Base-by-base conservation (phyloP, 2,329 filamentous ascomycete species). In the Zasmidium angulare region DNA sequence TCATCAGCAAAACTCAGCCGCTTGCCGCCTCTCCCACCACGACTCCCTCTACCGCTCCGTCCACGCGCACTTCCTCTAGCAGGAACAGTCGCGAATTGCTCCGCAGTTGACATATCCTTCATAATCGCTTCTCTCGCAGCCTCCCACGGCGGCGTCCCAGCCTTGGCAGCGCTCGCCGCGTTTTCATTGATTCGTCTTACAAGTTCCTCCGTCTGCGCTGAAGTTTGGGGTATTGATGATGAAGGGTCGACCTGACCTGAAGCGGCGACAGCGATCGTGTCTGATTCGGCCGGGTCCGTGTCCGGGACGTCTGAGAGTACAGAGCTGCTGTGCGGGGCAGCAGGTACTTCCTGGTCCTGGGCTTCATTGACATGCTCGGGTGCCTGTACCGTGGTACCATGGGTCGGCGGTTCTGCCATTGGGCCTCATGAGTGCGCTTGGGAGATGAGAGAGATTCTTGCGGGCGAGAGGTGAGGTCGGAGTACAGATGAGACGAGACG, bases 111-210 rank as follows among this genome's bases (percentile, higher is more conserved):
- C 70, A 79, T 79, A 58, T 68, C 76, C 64, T 77, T 75, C 60
- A 80, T 68, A 14, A 81, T 74, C 60, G 78, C 75, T 59, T 78
- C 76, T 53, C 76, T 74, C 61, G 79, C 79, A 17, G 78, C 77
- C 63, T 80, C 77, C 65, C 76, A 79, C 20, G 73, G 77, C 23
- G 76, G 73, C 19, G 73, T 74, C 2, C 74, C 73, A 10, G 62
- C 53, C 54, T 61, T 61, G 26, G 71, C 70, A 29, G 70, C 66
- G 64, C 70, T 68, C 19, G 72, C 71, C 40, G 68, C 66, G 59
- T 72, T 75, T 24, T 73, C 73, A 53, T 73, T 71, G 52, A 72
- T 61, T 36, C 75, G 66, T 61, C 76, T 74, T 6, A 78, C 67
- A 48, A 78, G 77, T 31, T 77, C 75, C 17, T 76, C 74, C 2